Evolutionary conservation across 805 yeast species (phyloP).

Genomic region (Vanderwaltozyma tropicalis): DNA sequence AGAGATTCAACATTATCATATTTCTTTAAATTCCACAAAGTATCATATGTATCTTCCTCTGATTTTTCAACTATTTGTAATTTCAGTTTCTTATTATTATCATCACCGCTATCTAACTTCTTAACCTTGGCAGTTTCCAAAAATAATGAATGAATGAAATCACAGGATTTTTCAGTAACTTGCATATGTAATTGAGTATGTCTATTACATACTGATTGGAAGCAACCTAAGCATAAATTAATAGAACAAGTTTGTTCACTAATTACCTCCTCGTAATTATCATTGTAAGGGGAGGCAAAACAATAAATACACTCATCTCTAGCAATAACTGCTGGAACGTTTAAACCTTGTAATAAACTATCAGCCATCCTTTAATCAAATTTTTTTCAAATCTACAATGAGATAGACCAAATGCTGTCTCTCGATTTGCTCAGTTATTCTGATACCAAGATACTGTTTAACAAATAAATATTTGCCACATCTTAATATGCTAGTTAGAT

Average conservation of each 20-base stretch:
- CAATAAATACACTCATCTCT: slow-evolving; percentile 90
- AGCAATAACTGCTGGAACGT: slow-evolving; percentile 38
- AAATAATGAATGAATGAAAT: slow-evolving; percentile 44
- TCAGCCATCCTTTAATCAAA: slow-evolving; percentile 7
- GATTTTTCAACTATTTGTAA: slow-evolving; percentile 23
- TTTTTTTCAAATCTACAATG: no score
- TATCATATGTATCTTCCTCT: slow-evolving; percentile 25
- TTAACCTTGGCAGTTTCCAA: slow-evolving; percentile 47
- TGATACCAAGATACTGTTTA: no score
- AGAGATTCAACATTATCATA: not conserved
- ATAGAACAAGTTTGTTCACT: slow-evolving; percentile 31
- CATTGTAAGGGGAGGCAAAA: slow-evolving; percentile 54
- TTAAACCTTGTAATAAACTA: slow-evolving; percentile 4
- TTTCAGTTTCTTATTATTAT: slow-evolving; percentile 23
- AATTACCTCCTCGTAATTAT: slow-evolving; percentile 9
- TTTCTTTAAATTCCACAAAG: slow-evolving; percentile 17
- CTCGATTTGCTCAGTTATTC: no score
- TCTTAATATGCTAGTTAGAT: no score
- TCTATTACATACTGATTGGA: slow-evolving; percentile 55
- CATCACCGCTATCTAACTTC: slow-evolving; percentile 33
- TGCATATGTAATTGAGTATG: slow-evolving; percentile 51
- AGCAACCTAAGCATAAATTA: slow-evolving; percentile 67
- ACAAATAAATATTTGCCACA: no score
- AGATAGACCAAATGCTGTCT: no score
- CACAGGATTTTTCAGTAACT: slow-evolving; percentile 14